phyloP scores from a whole-genome alignment of 176 grass and related monocot species.

The Lolium perenne region DNA sequence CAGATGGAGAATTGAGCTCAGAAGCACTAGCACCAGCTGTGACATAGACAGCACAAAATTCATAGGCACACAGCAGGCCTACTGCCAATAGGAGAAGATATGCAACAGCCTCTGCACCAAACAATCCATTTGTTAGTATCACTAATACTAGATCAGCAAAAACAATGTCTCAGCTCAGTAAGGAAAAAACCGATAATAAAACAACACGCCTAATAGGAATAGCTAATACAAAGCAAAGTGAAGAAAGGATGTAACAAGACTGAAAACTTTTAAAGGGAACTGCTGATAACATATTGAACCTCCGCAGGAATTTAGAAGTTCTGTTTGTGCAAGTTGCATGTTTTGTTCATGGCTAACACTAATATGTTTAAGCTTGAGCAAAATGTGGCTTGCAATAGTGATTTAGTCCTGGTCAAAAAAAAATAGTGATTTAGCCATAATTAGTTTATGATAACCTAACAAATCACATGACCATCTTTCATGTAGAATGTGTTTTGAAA shows the following conservation, averaged over 20 bases:
- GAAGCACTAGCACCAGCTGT: slow-evolving; percentile 84
- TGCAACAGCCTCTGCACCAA: slow-evolving; percentile 88
- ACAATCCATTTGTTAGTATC: slow-evolving; percentile 43
- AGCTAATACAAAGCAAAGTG: slow-evolving; percentile 3
- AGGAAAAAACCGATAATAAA: slow-evolving; percentile 34
- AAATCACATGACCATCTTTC: slow-evolving; percentile 13
- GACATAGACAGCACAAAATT: slow-evolving; percentile 97
- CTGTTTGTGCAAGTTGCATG: background rate
- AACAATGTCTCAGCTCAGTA: slow-evolving; percentile 19
- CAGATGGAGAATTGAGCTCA: slow-evolving; percentile 90
- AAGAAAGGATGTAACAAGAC: slow-evolving; percentile 27
- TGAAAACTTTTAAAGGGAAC: slow-evolving; percentile 19
- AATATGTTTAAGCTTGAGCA: background rate
- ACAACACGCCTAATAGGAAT: background rate
- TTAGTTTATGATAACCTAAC: slow-evolving; percentile 13
- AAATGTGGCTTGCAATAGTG: background rate
- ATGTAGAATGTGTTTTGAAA: slow-evolving; percentile 16
- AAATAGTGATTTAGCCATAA: background rate
- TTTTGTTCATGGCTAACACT: slow-evolving; percentile 1
- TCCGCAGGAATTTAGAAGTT: slow-evolving; percentile 19
- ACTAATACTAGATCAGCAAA: slow-evolving; percentile 22
- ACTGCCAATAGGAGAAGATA: slow-evolving; percentile 96
- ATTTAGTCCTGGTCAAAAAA: background rate
- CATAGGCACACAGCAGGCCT: slow-evolving; percentile 87
- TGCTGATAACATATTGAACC: slow-evolving; percentile 23